Conservation (phyloP, 352 stramenopile genomes). For the Phytophthora podocarpi region DNA sequence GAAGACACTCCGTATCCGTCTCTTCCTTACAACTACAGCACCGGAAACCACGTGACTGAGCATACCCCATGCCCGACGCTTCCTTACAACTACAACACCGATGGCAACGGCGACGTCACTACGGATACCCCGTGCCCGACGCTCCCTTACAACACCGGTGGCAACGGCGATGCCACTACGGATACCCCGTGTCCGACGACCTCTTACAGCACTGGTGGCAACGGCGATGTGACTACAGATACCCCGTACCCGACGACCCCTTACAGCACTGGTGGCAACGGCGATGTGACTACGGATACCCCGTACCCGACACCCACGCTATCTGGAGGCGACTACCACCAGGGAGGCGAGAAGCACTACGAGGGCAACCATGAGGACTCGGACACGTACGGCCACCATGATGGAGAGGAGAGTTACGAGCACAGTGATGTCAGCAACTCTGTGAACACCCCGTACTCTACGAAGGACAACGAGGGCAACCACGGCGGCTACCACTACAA, state of each 20-base stretch:
- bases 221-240: too few relatives aligned
- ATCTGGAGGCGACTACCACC: not conserved
- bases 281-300: too few relatives aligned
- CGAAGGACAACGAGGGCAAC: too few relatives aligned
- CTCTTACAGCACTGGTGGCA: too few relatives aligned
- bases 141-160: too few relatives aligned
- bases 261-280: too few relatives aligned
- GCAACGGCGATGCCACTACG: too few relatives aligned
- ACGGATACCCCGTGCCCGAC: too few relatives aligned
- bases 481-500: not conserved
- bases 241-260: too few relatives aligned
- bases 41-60: not conserved
- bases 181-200: too few relatives aligned
- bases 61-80: conserved; percentile 22
- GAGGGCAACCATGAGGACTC: not conserved
- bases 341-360: not conserved
- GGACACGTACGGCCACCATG: not conserved
- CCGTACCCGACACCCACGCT: too few relatives aligned
- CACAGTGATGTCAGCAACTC: not conserved
- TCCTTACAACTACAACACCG: conserved; percentile 8
- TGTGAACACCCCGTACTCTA: too few relatives aligned
- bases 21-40: conserved; percentile 10
- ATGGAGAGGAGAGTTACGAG: not conserved
- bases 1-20: conserved; percentile 7
- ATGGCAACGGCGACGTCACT: conserved; percentile 2